Base-by-base conservation (phyloP, 495 filamentous ascomycete species). In the Neurospora tetraspora region DNA sequence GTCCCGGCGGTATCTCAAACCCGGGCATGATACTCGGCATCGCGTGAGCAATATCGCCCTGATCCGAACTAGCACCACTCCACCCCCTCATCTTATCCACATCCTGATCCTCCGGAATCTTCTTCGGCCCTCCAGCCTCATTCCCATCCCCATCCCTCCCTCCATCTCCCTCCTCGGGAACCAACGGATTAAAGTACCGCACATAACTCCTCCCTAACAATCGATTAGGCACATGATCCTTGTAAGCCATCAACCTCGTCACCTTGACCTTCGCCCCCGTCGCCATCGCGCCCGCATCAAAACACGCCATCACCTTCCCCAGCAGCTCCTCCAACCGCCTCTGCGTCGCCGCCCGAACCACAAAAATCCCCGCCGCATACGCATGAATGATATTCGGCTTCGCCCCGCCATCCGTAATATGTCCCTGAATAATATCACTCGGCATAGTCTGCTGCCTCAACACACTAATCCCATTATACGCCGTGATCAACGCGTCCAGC, bases 381-480 rank as follows among this genome's bases (percentile, higher is more conserved):
- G 83, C 84, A 23, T 89, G 89, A 59, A 91, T 90, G 68, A 91
- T 82, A 75, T 92, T 91, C 10, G 89, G 84, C 5, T 87, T 84
- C 23, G 84, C 81, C 0, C 89, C 89, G 0, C 87, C 88, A 70
- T 89, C 82, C 5, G 86, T 84, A 61, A 92, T 91, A 39, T 86
- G 82, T 36, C 86, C 82, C 70, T 89, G 85, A 18, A 91, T 86
- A 1, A 89, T 82, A 72, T 91, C 86, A 31, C 85, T 84, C 0
- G 89, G 88, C 80, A 87, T 84, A 6, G 88, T 86, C 78, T 91
- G 89, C 76, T 91, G 89, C 6, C 90, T 85, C 3, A 92, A 82
- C 1, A 88, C 86, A 0, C 87, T 83, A 5, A 91, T 79, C 68
- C 86, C 86, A 74, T 90, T 91, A 78, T 91, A 92, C 5, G 87